Base-by-base conservation (phyloP, 2,329 filamentous ascomycete genomes). In the Celoporthe dispersa region DNA sequence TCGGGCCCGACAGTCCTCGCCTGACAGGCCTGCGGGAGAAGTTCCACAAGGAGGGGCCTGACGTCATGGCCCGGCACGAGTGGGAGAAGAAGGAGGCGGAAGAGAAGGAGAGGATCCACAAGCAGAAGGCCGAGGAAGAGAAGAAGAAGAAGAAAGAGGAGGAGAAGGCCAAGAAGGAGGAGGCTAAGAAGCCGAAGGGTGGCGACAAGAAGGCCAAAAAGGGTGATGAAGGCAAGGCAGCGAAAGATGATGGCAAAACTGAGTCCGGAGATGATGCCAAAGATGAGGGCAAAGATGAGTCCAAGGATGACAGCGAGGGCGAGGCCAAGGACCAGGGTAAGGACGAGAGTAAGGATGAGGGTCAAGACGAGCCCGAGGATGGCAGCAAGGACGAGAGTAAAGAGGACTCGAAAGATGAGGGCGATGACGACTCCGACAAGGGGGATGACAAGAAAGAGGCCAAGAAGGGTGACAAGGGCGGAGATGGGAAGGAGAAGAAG, bases 41-140 rank as follows among this genome's bases (percentile, higher is more conserved):
- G 66, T 77, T 86, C 67, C 76, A 79, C 68, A 75, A 76, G 64
- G 79, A 76, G n/a, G 79, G 71, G n/a, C 75, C 68, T 69, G 63
- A 69, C 11, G 72, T 79, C 35, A 76, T 81, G 12, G 79, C 80
- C 57, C 75, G 78, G 0, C 79, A 79, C 57, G 79, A 87, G 73
- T 87, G 85, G 85, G 77, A 75, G 8, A 81, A 82, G 76, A 72
- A 84, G 11, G 84, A 86, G 72, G 73, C 78, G 4, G 77, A 83
- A 67, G 84, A 85, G 72, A 81, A 74, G 71, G 73, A 79, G 60
- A 79, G 76, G 37, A 69, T 78, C 0, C 80, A 76, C 72, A 81
- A 79, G 74, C 76, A 80, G 71, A 80, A 82, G 77, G 76, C 81
- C 65, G 77, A 80, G 3, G 80, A 83, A 60, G 80, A 81, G 68